Evolutionary conservation across 257 asterid genomes (phyloP).

Genomic region (Lycium barbarum): DNA sequence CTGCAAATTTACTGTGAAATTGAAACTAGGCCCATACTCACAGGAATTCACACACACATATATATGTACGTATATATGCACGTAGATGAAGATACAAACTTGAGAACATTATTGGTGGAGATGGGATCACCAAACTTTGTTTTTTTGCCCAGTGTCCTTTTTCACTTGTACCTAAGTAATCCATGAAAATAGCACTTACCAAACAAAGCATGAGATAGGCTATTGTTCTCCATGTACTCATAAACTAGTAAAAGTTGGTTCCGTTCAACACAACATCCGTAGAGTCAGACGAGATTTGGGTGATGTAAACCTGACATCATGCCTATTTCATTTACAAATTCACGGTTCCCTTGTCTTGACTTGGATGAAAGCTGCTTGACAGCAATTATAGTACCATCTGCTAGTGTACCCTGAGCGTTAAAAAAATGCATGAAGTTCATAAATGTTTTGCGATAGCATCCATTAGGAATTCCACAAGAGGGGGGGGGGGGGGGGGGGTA

Average conservation of each 20-base stretch:
- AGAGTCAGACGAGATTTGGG: slow-evolving; percentile 65
- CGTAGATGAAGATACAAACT: background rate
- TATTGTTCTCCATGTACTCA: slow-evolving; percentile 74
- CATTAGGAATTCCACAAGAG: background rate
- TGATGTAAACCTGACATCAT: slow-evolving; percentile 68
- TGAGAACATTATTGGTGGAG: background rate
- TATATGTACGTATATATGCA: too few species aligned
- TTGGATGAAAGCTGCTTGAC: slow-evolving; percentile 72
- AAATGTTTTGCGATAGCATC: background rate
- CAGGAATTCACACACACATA: background rate
- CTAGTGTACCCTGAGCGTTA: slow-evolving; percentile 53
- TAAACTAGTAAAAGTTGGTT: slow-evolving; percentile 64
- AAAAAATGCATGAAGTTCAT: background rate
- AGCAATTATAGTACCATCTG: slow-evolving; percentile 61
- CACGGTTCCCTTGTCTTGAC: slow-evolving; percentile 74
- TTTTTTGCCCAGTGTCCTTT: background rate
- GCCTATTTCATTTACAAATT: slow-evolving; percentile 69
- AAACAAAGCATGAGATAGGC: slow-evolving; percentile 61
- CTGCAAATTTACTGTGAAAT: slow-evolving; percentile 38
- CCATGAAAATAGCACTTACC: slow-evolving; percentile 42
- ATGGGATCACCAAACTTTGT: background rate
- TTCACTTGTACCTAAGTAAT: background rate
- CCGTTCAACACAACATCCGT: slow-evolving; percentile 77
- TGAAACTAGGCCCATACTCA: background rate
- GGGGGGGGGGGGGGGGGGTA: too few species aligned